Evolutionary conservation across 2,329 filamentous ascomycete genomes (phyloP).

Genomic region (Xylaria sp.): DNA sequence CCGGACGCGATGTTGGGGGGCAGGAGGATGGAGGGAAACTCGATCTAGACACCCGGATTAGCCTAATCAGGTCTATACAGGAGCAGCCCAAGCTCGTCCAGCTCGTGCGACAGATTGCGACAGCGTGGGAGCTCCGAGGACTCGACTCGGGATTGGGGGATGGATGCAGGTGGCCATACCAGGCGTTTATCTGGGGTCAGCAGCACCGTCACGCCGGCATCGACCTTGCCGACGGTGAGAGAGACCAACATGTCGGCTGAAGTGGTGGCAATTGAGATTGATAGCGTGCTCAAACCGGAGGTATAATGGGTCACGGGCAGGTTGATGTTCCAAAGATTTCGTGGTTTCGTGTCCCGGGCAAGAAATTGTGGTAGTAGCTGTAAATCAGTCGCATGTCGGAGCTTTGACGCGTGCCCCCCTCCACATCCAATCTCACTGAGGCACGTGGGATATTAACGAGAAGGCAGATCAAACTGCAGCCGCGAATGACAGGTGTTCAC

Average conservation of each 20-base stretch:
- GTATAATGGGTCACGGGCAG: constrained; percentile 1
- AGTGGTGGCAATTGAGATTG: constrained; percentile 3
- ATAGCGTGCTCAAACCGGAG: not conserved
- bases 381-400: constrained; percentile 1
- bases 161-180: constrained; percentile 54
- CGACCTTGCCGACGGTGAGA: constrained; percentile 97
- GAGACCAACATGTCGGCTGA: constrained; percentile 81
- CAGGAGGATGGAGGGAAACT: constrained; percentile 96
- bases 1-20: constrained; percentile 94
- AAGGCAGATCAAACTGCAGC: too few species aligned
- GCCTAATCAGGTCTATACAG: constrained; percentile 21
- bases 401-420: not conserved
- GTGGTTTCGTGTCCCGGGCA: constrained; percentile 14
- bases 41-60: constrained; percentile 66
- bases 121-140: constrained; percentile 3
- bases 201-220: constrained; percentile 95
- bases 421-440: not conserved
- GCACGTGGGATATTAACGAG: not conserved
- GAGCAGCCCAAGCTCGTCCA: constrained; percentile 20
- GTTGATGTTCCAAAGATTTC: constrained; percentile 1
- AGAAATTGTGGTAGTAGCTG: constrained; percentile 8
- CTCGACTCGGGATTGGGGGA: not conserved
- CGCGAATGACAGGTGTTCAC: too few species aligned
- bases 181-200: constrained; percentile 96
- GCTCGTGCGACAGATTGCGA: constrained; percentile 25